A percentile compares a stretch with the other conserved stretches of the same genome.
Evolutionary conservation across 31 red algal genomes (phyloP).

Genomic region (Odonthalia washingtoniensis): DNA sequence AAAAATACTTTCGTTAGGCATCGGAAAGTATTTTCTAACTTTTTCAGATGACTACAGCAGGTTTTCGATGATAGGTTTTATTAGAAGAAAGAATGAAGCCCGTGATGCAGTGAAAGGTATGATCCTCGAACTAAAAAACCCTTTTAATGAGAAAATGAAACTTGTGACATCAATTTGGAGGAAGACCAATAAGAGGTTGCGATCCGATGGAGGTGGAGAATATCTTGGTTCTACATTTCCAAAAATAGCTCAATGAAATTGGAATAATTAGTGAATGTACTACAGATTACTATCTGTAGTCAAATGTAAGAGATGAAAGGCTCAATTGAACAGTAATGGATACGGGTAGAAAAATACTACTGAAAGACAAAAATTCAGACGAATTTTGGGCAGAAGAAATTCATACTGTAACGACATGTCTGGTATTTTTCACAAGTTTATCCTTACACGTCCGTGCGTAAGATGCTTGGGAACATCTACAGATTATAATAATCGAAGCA

Average conservation of each 20-base stretch:
- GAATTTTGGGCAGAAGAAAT: slow-evolving; percentile 48
- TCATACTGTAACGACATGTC: no score
- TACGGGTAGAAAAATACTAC: slow-evolving; percentile 24
- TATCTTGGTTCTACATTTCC: not conserved
- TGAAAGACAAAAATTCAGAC: not conserved
- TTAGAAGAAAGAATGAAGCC: not conserved
- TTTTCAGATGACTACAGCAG: not conserved
- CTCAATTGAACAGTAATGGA: slow-evolving; percentile 32
- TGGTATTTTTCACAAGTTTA: no score
- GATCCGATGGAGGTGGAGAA: slow-evolving; percentile 31
- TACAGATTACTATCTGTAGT: slow-evolving; percentile 40
- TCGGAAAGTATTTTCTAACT: not conserved
- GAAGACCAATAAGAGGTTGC: not conserved
- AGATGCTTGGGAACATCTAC: no score
- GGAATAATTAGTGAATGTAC: slow-evolving; percentile 18
- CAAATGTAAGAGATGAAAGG: slow-evolving; percentile 34
- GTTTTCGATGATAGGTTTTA: slow-evolving; percentile 12
- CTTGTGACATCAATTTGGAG: not conserved
- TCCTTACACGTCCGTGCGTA: no score
- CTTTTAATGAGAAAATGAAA: not conserved
- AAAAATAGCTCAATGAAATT: slow-evolving; percentile 1
- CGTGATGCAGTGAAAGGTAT: not conserved
- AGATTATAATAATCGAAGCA: no score
- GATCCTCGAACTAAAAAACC: not conserved
- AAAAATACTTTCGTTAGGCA: no score